Percentiles rank a stretch among this genome's conserved stretches.
Evolutionary conservation across 2,329 filamentous ascomycete genomes (phyloP).

Genomic region (Diplodia sapinea): DNA sequence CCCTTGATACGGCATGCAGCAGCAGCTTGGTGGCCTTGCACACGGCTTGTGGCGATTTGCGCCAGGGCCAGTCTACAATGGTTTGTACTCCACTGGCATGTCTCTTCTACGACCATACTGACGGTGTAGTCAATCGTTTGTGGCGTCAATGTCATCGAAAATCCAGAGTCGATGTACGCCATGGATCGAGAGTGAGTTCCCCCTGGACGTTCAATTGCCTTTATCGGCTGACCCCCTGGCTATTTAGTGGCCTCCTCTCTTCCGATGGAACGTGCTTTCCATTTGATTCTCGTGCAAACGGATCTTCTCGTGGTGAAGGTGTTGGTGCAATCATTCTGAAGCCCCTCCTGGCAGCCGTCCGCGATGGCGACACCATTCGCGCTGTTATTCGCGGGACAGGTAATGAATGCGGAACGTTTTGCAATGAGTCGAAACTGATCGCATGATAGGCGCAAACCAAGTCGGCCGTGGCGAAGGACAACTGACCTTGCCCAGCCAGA

Average conservation of each 20-base stretch:
- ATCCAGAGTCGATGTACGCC: conserved; percentile 35
- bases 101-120: conserved; percentile 16
- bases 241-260: conserved; percentile 35
- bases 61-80: conserved; percentile 30
- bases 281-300: conserved; percentile 62
- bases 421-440: conserved; percentile 50
- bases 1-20: conserved; percentile 45
- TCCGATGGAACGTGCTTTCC: conserved; percentile 42
- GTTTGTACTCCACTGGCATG: conserved; percentile 2
- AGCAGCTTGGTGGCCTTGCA: conserved; percentile 41
- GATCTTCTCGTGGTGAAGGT: conserved; percentile 70
- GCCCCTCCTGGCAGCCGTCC: conserved; percentile 61
- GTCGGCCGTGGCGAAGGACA: conserved; percentile 38
- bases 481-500: conserved; percentile 43
- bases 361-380: conserved; percentile 60
- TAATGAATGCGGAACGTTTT: conserved; percentile 43
- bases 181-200: background rate
- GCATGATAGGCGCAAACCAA: conserved; percentile 15
- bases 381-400: conserved; percentile 52
- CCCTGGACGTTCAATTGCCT: background rate
- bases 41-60: conserved; percentile 35
- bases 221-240: background rate
- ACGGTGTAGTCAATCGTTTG: conserved; percentile 34
- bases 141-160: conserved; percentile 38
- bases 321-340: conserved; percentile 64